Base-by-base conservation (phyloP, 164 flowering plant genomes). In the Vitis labrusca region DNA sequence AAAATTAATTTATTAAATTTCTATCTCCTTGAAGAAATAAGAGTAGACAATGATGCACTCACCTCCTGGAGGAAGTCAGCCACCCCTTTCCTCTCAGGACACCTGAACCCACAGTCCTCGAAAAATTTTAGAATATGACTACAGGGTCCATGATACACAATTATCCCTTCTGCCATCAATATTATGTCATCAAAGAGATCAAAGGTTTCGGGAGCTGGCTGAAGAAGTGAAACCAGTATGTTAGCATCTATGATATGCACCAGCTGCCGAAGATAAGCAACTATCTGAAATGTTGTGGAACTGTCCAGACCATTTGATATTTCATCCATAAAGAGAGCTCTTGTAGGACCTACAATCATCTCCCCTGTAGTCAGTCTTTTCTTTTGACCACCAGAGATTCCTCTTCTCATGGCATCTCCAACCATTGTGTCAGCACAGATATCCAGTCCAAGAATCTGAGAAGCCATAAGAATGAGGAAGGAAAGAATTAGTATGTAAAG, bases 301-400 rank as follows among this genome's bases (percentile, higher is more conserved):
- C 88, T 84, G 70, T 84, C 88, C 52, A 84, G 72, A 52, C 88
- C 88, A 69, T 80, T 84, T 32, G 88, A 72, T 76, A 84, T 82
- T 68, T 82, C 85, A 69, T 84, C 87, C 87, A 84, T 80, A 37
- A 80, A 69, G 27, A 84, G 19, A 65, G 83, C 84, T 68, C 69
- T 80, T 60, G 81, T 75, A 1, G 88, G 88, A 19, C 88, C 85
- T n/a, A 84, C 81, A 72, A 84, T 78, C 83, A 84, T 82, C 75
- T 84, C 88, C 27, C 77, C 87, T 81, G 93, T 89, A 49, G 92
- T 89, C 61, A 89, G 67, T 69, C 91, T 78, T 78, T 84, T 89
- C 80, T 86, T 89, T 64, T 87, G 90, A 61, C 93, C 93, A 51
- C 93, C 96, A 10, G 96, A 91, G 37, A 91, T 80, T 30, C 96